phyloP scores from a whole-genome alignment of 2,329 filamentous ascomycete species.

The Nothophaeocryptopus gaeumannii region DNA sequence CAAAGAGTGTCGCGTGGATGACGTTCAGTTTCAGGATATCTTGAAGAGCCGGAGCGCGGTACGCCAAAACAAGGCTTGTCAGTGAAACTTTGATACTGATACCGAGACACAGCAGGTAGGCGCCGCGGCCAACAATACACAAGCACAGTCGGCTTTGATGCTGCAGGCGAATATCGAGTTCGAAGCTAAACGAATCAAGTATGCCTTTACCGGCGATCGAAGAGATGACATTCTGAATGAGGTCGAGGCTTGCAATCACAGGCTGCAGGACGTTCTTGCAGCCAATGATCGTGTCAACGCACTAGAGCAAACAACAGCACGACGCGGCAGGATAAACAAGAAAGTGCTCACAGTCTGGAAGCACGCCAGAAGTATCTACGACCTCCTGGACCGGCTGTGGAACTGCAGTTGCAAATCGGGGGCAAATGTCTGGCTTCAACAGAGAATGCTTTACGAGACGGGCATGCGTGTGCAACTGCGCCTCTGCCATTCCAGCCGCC shows the following conservation, averaged over 20 bases:
- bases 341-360: conserved; percentile 20
- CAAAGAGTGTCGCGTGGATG: too few species aligned
- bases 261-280: conserved; percentile 8
- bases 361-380: conserved; percentile 18
- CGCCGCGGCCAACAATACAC: too few species aligned
- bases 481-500: too few species aligned
- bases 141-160: conserved; percentile 7
- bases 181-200: conserved; percentile 16
- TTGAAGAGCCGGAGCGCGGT: conserved; percentile 8
- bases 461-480: too few species aligned
- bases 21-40: conserved; percentile 18
- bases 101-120: too few species aligned
- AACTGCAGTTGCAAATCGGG: too few species aligned
- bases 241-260: conserved; percentile 12
- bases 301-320: neutral
- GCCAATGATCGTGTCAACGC: conserved; percentile 15
- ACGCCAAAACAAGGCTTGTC: too few species aligned
- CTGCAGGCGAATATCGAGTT: conserved; percentile 12
- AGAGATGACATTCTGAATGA: conserved; percentile 14
- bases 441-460: too few species aligned
- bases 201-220: conserved; percentile 5
- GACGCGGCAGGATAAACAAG: conserved; percentile 5
- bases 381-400: too few species aligned
- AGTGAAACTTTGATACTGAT: too few species aligned
- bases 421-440: too few species aligned